A percentile compares a stretch with the other conserved stretches of the same genome.
Evolutionary conservation across 2,329 filamentous ascomycete species (phyloP).

Genomic region (Talaromyces sp.): DNA sequence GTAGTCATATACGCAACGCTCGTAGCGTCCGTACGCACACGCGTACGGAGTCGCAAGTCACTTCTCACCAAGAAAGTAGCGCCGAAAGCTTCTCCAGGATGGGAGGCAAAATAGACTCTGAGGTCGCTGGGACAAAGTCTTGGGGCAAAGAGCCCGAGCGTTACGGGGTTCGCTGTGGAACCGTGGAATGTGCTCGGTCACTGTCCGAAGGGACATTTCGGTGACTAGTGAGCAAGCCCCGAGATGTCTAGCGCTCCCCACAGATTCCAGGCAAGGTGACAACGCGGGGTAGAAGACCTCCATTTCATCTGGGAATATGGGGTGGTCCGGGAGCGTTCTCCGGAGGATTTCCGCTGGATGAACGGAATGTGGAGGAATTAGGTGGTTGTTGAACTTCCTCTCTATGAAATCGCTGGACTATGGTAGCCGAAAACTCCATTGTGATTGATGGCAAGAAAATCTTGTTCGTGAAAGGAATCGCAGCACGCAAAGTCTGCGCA

Average conservation of each 20-base stretch:
- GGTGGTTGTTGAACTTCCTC: not conserved
- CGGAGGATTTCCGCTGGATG: not conserved
- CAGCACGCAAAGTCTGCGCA: conserved; percentile 13
- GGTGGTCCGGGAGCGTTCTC: not conserved
- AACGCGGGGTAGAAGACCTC: not conserved
- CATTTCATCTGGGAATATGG: not conserved
- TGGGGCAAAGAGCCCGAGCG: not conserved
- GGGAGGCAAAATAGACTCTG: conserved; percentile 10
- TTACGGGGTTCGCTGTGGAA: not conserved
- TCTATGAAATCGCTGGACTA: not conserved
- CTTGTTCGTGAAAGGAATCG: not conserved
- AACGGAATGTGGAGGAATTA: not conserved
- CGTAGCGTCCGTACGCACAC: not conserved
- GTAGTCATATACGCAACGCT: not conserved
- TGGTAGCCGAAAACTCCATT: not conserved
- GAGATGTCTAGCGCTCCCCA: conserved; percentile 7
- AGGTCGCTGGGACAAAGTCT: not conserved
- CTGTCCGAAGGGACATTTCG: conserved; percentile 4
- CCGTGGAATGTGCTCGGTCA: conserved; percentile 4
- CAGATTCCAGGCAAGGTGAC: not conserved
- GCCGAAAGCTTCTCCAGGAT: not conserved
- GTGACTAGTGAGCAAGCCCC: conserved; percentile 9
- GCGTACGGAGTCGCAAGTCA: not conserved
- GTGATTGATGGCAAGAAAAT: not conserved
- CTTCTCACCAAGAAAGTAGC: not conserved